A percentile compares a stretch with the other conserved stretches of the same genome.
phyloP scores from a whole-genome alignment of 2,329 filamentous ascomycete species.

The Pseudocercospora pini-densiflorae region DNA sequence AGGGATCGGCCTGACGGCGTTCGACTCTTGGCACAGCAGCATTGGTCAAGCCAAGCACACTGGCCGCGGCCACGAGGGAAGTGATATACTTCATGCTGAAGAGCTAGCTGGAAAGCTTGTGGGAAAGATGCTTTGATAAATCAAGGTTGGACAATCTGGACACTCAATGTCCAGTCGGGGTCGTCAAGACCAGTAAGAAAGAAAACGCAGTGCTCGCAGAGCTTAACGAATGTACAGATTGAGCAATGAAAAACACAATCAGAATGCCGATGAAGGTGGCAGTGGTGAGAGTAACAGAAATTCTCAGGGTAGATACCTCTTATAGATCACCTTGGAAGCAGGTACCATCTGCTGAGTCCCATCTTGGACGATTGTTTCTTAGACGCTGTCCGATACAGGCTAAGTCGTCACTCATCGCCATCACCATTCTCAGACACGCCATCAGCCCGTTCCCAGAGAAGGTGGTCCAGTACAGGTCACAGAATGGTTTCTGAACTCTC shows the following conservation, averaged over 20 bases:
- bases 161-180: conserved; percentile 19
- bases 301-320: conserved; percentile 4
- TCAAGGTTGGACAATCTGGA: conserved; percentile 12
- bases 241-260: conserved; percentile 12
- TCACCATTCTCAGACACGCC: conserved; percentile 24
- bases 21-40: conserved; percentile 52
- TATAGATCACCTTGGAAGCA: conserved; percentile 15
- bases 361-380: conserved; percentile 4
- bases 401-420: conserved; percentile 13
- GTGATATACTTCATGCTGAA: conserved; percentile 42
- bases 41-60: conserved; percentile 51
- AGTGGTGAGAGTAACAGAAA: background rate
- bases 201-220: conserved; percentile 40
- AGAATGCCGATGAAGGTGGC: conserved; percentile 10
- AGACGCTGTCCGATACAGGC: conserved; percentile 22
- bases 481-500: conserved; percentile 2
- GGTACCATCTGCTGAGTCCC: background rate
- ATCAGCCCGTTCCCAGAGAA: conserved; percentile 11
- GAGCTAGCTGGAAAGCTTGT: conserved; percentile 16
- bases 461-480: conserved; percentile 12
- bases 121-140: conserved; percentile 9
- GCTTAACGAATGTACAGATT: conserved; percentile 32
- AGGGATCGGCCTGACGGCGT: conserved; percentile 46
- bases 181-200: conserved; percentile 30
- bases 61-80: conserved; percentile 49